Conservation (phyloP, 768 basidiomycete species). For the Cantharellus anzutake region DNA sequence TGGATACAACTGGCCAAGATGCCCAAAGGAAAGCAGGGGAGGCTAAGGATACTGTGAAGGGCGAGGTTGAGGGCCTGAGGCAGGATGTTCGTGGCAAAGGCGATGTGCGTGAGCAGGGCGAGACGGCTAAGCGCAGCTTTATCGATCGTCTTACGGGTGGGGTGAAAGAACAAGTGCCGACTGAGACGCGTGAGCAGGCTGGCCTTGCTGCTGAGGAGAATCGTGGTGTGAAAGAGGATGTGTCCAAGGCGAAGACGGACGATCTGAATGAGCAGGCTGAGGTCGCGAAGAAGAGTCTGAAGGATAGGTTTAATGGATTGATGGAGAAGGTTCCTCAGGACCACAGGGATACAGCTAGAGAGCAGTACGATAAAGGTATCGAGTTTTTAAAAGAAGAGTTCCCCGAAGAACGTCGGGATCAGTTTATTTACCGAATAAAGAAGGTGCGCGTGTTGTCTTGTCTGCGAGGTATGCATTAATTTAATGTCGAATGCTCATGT, state of each 20-base stretch:
- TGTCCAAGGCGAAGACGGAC: neutral
- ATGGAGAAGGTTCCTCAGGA: conserved; percentile 45
- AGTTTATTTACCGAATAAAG: conserved; percentile 84
- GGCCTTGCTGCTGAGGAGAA: conserved; percentile 15
- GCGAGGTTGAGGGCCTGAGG: neutral
- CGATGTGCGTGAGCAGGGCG: conserved; percentile 9
- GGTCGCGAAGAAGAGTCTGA: conserved; percentile 11
- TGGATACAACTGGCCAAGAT: neutral
- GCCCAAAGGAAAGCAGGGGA: neutral
- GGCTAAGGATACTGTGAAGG: neutral
- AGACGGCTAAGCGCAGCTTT: neutral
- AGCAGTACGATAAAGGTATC: conserved; percentile 38
- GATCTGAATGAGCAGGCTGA: conserved; percentile 5
- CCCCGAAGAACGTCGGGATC: conserved; percentile 77
- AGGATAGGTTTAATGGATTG: conserved; percentile 21
- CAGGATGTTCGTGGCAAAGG: neutral
- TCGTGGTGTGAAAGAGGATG: conserved; percentile 15
- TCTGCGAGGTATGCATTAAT: neutral
- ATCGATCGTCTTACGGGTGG: conserved; percentile 8
- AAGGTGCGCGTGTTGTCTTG: conserved; percentile 31
- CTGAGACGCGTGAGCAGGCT: conserved; percentile 19
- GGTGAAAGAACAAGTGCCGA: conserved; percentile 11
- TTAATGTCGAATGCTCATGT: neutral
- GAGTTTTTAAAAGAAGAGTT: conserved; percentile 68
- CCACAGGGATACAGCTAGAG: conserved; percentile 37